Percentiles rank a stretch among this genome's conserved stretches.
These are phyloP conservation scores for Apocynum venetum DNA, from an alignment of 257 asterid species.

Conservation along the genomic window DNA sequence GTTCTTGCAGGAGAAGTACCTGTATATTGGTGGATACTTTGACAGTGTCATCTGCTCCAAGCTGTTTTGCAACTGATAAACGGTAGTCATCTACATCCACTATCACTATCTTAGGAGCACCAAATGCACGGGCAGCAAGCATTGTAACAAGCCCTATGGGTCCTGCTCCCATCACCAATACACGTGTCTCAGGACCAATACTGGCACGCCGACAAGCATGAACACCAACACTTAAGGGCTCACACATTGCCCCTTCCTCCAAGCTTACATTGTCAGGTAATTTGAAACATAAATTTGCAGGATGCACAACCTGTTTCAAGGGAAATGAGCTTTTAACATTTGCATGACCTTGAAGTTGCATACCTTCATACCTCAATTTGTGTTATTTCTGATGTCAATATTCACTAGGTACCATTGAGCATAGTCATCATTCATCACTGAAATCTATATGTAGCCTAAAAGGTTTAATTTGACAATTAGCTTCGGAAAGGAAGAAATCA, in stretches of 20 bases:
- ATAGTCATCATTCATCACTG: not conserved
- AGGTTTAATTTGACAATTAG: not conserved
- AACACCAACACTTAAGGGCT: conserved; percentile 84
- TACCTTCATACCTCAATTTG: not conserved
- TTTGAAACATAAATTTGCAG: conserved; percentile 77
- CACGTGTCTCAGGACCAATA: conserved; percentile 72
- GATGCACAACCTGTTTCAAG: conserved; percentile 67
- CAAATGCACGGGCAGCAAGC: conserved; percentile 85
- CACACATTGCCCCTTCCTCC: conserved; percentile 95
- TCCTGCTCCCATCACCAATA: conserved; percentile 85
- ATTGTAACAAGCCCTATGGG: conserved; percentile 76
- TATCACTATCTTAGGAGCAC: conserved; percentile 65
- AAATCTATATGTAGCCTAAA: not conserved
- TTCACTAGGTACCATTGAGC: not conserved
- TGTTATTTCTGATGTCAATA: not conserved
- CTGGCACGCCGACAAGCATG: conserved; percentile 83
- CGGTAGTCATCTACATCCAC: conserved; percentile 73
- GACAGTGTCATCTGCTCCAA: conserved; percentile 66
- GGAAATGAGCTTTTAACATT: not conserved
- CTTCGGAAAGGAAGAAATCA: not conserved
- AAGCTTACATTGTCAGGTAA: conserved; percentile 73
- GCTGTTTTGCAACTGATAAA: conserved; percentile 65
- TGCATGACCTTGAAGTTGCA: not conserved
- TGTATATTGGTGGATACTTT: conserved; percentile 52
- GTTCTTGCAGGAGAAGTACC: conserved; percentile 28